These are phyloP conservation scores for Mycena rebaudengoi DNA, from an alignment of 768 basidiomycete species.

Conservation along the genomic window DNA sequence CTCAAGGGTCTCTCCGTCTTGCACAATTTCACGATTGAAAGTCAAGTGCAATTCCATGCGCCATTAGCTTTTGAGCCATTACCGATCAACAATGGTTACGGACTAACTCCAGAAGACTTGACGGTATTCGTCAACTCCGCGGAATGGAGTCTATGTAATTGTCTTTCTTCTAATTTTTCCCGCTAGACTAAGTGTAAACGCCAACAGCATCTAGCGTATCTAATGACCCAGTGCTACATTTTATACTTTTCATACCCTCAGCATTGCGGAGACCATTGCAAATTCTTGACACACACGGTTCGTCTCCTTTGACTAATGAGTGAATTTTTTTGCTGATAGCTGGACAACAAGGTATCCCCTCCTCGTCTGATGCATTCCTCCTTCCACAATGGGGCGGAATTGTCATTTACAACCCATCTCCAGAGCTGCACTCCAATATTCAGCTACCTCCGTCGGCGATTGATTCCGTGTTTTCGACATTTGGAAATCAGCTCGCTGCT, in stretches of 20 bases:
- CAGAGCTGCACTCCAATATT: constrained; percentile 36
- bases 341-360: constrained; percentile 55
- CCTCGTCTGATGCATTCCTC: constrained; percentile 75
- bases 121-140: constrained; percentile 96
- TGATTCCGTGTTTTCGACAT: constrained; percentile 64
- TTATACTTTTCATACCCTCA: constrained; percentile 89
- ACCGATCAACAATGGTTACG: constrained; percentile 52
- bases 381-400: constrained; percentile 96
- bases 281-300: constrained; percentile 65
- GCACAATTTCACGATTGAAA: constrained; percentile 94
- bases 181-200: background rate
- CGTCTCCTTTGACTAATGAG: constrained; percentile 3
- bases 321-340: background rate
- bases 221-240: constrained; percentile 93
- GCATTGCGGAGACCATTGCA: constrained; percentile 70
- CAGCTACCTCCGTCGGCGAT: constrained; percentile 56
- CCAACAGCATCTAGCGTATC: constrained; percentile 90
- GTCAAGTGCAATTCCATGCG: constrained; percentile 92
- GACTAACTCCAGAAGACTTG: constrained; percentile 81
- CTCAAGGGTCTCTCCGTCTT: constrained; percentile 65
- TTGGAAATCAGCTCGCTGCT: constrained; percentile 74
- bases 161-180: constrained; percentile 5
- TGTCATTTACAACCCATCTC: constrained; percentile 72
- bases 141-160: constrained; percentile 90
- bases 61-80: constrained; percentile 84